Evolutionary conservation across 768 basidiomycete species (phyloP), one percentile per base, ranked within the genome.

Genomic region (Amanita phalloides): DNA sequence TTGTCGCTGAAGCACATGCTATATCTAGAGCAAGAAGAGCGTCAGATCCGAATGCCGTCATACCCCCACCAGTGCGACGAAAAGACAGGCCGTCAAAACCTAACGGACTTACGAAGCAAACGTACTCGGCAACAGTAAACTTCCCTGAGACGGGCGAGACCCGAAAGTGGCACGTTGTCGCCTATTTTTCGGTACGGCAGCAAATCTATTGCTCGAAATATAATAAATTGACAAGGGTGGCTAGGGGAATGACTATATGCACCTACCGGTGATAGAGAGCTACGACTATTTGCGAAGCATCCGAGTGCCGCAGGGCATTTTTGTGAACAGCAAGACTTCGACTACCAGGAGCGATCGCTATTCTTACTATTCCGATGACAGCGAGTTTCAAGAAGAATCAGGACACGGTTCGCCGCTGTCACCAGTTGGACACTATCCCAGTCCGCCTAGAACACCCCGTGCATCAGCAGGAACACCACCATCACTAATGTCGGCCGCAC

Each of bases 61-160:
- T 79, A 14, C 77, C 81, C 45, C 71, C 82, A 13, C 78, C 80
- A 26, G 77, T 78, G 49, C 75, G 84, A 61, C 74, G 87, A 55
- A 86, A 86, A 64, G 85, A 88, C 61, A 71, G 86, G 6, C 86
- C 86, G 9, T 79, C 84, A 35, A 87, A 88, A 57, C 81, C 80
- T 13, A 79, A 85, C 55, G 87, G 87, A n/a, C 72, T 90, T 48
- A 90, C 86, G 39, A 90, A 90, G 68, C 87, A 90, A 62, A 90
- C 87, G 0, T 89, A 88, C 61, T 88, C 86, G 6, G 86, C 86
- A 26, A 78, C 81, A 36, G 84, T 87, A 42, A 73, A 81, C 61
- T 69, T 82, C 53, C 82, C 80, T 36, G 81, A 78, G 45, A 68
- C 74, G 36, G 69, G 68, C 50, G 74, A 75, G 48, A 74, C 75